Conservation (phyloP, 257 asterid species). For the Eucommia ulmoides region DNA sequence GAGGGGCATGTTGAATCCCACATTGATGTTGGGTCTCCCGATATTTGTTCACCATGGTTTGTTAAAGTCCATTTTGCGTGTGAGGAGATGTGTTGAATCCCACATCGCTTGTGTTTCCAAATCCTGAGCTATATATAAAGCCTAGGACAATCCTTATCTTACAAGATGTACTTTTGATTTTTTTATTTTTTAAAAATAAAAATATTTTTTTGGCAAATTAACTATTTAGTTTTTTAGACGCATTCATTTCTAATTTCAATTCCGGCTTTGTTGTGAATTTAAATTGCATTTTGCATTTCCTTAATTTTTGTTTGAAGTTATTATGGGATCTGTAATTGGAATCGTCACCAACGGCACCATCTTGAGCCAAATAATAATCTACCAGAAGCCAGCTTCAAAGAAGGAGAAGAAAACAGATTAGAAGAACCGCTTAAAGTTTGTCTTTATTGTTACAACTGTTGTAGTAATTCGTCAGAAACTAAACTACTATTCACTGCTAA, state of each 20-base stretch:
- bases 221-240: not conserved
- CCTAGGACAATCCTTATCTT: not conserved
- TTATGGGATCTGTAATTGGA: conserved; percentile 74
- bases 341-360: conserved; percentile 74
- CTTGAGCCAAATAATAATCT: conserved; percentile 64
- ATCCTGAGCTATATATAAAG: not conserved
- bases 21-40: no score
- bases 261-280: conserved; percentile 4
- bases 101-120: no score
- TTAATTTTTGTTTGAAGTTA: conserved; percentile 36
- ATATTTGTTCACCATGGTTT: no score
- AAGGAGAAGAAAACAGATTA: conserved; percentile 71
- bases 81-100: no score
- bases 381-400: conserved; percentile 48
- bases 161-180: not conserved
- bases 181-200: not conserved
- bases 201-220: not conserved
- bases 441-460: no score
- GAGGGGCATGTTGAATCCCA: no score
- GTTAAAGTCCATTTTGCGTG: no score
- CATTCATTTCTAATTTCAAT: not conserved
- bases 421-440: no score
- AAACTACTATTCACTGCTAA: no score
- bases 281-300: conserved; percentile 3
- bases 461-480: no score